Evolutionary conservation across 441 rosid species (phyloP), one percentile per base, ranked within the genome.

Genomic region (Bruguiera hainesii): DNA sequence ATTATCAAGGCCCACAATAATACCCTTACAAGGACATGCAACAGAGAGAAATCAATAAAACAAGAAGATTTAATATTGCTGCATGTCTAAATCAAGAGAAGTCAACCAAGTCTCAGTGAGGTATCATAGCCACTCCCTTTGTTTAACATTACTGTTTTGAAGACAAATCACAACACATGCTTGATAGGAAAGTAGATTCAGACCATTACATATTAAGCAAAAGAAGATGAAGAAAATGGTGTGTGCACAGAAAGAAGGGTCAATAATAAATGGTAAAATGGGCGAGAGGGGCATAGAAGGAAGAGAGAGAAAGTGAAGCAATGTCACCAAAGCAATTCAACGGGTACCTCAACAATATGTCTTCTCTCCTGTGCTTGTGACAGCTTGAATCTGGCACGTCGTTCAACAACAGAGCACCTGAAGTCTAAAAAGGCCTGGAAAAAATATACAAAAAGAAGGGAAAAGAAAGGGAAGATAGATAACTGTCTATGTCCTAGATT

Each of bases 391-490:
- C 74, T 82, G 33, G 94, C 89, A 60, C 99, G 93, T 69, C 99
- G 89, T 82, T 88, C 96, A 25, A 91, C 89, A 67, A 87, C 94
- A 79, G 90, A 85, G 76, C 97, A 94, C 79, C 99, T 85, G 76
- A 94, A 91, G 37, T 94, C 94, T 68, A 94, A 78, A 83, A 94
- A 94, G 55, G 92, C 94, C 99, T 94, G 71, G 56, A 39, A 76
- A 56, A 67, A n/a, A 56, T 23, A 58, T 42, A 63, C 13, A 35
- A 58, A 68, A 20, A 64, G 28, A 53, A 56, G 37, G 3, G 30
- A 57, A 66, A 66, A 11, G n/a, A 16, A 51, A 52, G 26, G 42
- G 30, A 23, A 50, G 3, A 25, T 29, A 2, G 46, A 37, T 37
- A 37, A 37, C 15, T 9, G 46, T 37, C 46, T 10, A 33, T 33